Conservation (phyloP, 495 filamentous ascomycete genomes). For the Hyaloscypha bicolor region DNA sequence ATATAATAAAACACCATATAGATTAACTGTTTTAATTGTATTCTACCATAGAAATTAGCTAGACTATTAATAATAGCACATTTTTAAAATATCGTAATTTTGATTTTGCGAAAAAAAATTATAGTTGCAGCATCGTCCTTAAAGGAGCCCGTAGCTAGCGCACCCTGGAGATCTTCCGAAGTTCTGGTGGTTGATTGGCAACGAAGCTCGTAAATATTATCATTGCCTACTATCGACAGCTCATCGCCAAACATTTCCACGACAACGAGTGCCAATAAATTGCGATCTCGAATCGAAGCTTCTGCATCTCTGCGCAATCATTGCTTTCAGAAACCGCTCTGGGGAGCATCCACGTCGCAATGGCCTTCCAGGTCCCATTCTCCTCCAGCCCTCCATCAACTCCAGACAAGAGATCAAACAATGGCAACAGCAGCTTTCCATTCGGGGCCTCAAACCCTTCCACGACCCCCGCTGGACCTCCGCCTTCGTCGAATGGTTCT, state of each 20-base stretch:
- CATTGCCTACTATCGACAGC: background rate
- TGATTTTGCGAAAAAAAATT: too few species aligned
- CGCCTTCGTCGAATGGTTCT: slow-evolving; percentile 67
- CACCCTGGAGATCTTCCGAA: background rate
- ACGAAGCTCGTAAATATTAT: background rate
- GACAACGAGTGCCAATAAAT: background rate
- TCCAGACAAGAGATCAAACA: slow-evolving; percentile 31
- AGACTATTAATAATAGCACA: too few species aligned
- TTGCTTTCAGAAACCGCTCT: background rate
- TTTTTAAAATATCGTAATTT: too few species aligned
- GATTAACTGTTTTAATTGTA: too few species aligned
- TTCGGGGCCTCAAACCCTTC: slow-evolving; percentile 55
- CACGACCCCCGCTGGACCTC: slow-evolving; percentile 76
- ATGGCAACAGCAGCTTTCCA: slow-evolving; percentile 22
- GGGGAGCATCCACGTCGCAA: slow-evolving; percentile 13
- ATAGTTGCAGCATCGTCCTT: too few species aligned
- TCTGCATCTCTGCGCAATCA: background rate
- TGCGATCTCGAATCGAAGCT: slow-evolving; percentile 1
- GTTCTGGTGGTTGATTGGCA: background rate
- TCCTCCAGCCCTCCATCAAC: slow-evolving; percentile 37
- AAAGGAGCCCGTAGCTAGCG: too few species aligned
- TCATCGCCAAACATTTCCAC: slow-evolving; percentile 4
- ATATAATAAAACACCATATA: too few species aligned
- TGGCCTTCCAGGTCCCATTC: slow-evolving; percentile 31
- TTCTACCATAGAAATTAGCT: too few species aligned